phyloP scores from a whole-genome alignment of 2,329 filamentous ascomycete genomes.

The Apiospora phragmitis region DNA sequence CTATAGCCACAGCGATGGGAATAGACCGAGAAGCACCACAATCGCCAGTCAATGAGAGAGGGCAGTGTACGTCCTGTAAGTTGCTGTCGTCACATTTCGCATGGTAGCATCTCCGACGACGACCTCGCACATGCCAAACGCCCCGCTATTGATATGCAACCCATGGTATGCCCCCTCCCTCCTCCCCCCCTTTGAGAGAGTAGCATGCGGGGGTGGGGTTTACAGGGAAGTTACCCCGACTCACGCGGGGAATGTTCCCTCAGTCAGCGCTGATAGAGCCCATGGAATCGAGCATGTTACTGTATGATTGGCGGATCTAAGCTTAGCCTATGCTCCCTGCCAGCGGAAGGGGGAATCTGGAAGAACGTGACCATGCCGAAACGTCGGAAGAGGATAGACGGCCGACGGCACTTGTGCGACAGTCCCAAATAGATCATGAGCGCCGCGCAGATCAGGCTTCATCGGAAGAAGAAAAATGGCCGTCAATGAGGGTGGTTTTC shows the following conservation, averaged over 20 bases:
- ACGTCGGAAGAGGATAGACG: neutral
- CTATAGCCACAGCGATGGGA: neutral
- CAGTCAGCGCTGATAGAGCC: constrained; percentile 5
- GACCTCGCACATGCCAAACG: neutral
- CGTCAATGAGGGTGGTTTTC: neutral
- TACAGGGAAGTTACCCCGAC: constrained; percentile 6
- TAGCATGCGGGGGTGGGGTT: neutral
- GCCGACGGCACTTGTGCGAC: neutral
- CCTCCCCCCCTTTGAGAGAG: neutral
- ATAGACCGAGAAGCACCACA: neutral
- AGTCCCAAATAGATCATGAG: neutral
- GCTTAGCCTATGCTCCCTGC: neutral
- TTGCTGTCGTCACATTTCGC: neutral
- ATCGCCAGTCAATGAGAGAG: neutral
- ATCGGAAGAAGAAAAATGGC: neutral
- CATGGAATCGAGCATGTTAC: neutral
- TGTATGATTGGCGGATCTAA: neutral
- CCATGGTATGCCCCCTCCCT: neutral
- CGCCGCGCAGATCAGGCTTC: neutral
- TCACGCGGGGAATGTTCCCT: neutral
- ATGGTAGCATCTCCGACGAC: neutral
- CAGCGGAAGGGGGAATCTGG: neutral
- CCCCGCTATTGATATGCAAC: neutral
- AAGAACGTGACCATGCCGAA: neutral
- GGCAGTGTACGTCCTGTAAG: neutral